Evolutionary conservation across 2,329 filamentous ascomycete species (phyloP), one percentile per base, ranked within the genome.

Genomic region (Dactylellina haptotyla): DNA sequence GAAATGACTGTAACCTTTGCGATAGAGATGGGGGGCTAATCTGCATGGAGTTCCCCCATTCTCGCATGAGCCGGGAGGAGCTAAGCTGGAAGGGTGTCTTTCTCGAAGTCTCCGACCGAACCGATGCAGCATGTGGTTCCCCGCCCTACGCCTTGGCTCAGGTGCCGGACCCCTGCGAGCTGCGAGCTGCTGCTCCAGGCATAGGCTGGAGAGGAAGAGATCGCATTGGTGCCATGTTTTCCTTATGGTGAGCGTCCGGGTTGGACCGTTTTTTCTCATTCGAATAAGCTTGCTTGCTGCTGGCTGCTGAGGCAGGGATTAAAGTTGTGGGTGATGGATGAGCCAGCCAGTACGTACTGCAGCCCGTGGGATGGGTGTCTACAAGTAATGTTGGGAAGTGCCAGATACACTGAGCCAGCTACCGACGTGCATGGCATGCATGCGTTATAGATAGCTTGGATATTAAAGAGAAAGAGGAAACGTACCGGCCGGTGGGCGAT

Each of bases 81-180:
- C 66, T 66, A 61, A 46, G 69, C 51, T 46, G 45, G 30, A 51
- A 53, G 26, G 43, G 34, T 45, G 59, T 23, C 46, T 54, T 53
- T 64, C 39, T 65, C 61, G 61, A 73, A 66, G 69, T 65, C 69
- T 73, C 69, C 69, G 69, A 73, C 69, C 69, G 69, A 73, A 73
- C 69, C 69, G 69, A 73, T 66, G 48, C 53, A 73, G 69, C 69
- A 73, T 73, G 69, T 73, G 69, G 69, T 73, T 63, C 65, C 56
- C 58, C 65, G 65, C 65, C 65, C 51, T 71, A 71, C 51, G 58
- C 39, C 65, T 71, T 71, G 65, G 65, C 65, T 57, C 48, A 39
- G 62, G 62, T 20, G n/a, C 10, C 25, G 12, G 41, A 51, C 63
- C 43, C 46, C 1, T 28, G 10, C 4, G 32, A 1, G 3, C 25